Evolutionary conservation across 2,329 filamentous ascomycete genomes (phyloP).

Genomic region (Parascedosporium putredinis): DNA sequence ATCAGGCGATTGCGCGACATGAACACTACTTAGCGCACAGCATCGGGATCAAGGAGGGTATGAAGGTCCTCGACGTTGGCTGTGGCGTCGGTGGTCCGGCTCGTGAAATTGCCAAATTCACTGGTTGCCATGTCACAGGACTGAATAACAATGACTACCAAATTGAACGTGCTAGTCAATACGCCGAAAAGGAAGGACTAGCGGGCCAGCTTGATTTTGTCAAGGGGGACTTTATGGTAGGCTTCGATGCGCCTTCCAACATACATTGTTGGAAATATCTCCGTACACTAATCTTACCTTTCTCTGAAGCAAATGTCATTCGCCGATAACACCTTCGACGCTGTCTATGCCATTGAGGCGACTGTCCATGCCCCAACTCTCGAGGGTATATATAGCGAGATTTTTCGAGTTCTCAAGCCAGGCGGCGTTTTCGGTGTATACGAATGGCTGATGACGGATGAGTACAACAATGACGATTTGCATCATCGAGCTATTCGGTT

Average conservation of each 20-base stretch:
- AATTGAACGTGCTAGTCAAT: slow-evolving; percentile 82
- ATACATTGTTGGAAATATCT: background rate
- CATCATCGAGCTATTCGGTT: slow-evolving; percentile 83
- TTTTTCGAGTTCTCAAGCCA: slow-evolving; percentile 90
- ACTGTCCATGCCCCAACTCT: slow-evolving; percentile 89
- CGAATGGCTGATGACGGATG: slow-evolving; percentile 97
- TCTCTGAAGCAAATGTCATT: slow-evolving; percentile 74
- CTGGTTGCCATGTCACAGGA: slow-evolving; percentile 77
- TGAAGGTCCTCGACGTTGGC: slow-evolving; percentile 89
- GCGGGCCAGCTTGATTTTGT: slow-evolving; percentile 72
- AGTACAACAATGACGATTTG: slow-evolving; percentile 81
- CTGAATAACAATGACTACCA: slow-evolving; percentile 99
- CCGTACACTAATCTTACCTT: background rate
- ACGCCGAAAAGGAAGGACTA: slow-evolving; percentile 73
- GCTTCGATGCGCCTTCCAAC: slow-evolving; percentile 10
- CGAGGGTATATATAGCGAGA: slow-evolving; percentile 87
- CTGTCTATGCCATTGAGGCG: slow-evolving; percentile 94
- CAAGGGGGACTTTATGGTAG: slow-evolving; percentile 92
- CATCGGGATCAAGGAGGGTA: slow-evolving; percentile 75
- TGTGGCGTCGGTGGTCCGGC: slow-evolving; percentile 95
- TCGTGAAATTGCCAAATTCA: slow-evolving; percentile 92
- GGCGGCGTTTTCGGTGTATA: slow-evolving; percentile 94
- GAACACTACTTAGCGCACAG: slow-evolving; percentile 94
- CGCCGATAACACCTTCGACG: slow-evolving; percentile 83
- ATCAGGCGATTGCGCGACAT: slow-evolving; percentile 86